A percentile compares a stretch with the other conserved stretches of the same genome.
Evolutionary conservation across 257 asterid species (phyloP).

Genomic region (Echium plantagineum): DNA sequence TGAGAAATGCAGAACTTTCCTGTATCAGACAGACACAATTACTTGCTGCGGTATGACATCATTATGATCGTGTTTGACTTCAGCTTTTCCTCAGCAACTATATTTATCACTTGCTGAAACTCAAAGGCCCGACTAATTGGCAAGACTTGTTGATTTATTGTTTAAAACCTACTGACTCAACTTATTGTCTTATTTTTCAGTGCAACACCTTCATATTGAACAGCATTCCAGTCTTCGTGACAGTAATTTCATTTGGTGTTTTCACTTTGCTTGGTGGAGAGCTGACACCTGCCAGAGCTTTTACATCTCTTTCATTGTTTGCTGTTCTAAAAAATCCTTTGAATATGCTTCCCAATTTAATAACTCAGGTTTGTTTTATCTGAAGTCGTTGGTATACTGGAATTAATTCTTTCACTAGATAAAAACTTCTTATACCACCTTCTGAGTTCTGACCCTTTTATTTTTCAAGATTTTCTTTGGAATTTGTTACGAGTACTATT

Average conservation of each 20-base stretch:
- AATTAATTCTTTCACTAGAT: neutral
- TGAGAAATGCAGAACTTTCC: conserved; percentile 59
- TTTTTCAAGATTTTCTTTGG: neutral
- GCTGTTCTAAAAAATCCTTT: conserved; percentile 62
- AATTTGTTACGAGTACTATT: too few relatives aligned
- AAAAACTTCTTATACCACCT: neutral
- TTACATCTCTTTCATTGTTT: conserved; percentile 79
- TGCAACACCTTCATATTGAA: conserved; percentile 71
- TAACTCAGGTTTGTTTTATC: conserved; percentile 59
- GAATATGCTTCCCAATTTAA: conserved; percentile 79
- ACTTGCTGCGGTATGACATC: conserved; percentile 57
- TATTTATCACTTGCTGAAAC: neutral
- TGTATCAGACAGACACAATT: conserved; percentile 73
- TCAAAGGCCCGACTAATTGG: neutral
- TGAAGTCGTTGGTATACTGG: neutral
- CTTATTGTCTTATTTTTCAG: conserved; percentile 31
- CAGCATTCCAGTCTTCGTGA: conserved; percentile 83
- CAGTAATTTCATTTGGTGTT: conserved; percentile 67
- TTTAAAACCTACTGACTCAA: neutral
- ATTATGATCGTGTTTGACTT: neutral
- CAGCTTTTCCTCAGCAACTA: too few relatives aligned
- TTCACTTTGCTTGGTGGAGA: conserved; percentile 83
- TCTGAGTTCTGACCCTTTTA: conserved; percentile 6
- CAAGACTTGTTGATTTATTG: neutral
- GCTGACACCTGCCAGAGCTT: conserved; percentile 86